These are phyloP conservation scores for button mushroom (Agaricus bisporus) DNA, from an alignment of 768 basidiomycete species.

Conservation along the genomic window DNA sequence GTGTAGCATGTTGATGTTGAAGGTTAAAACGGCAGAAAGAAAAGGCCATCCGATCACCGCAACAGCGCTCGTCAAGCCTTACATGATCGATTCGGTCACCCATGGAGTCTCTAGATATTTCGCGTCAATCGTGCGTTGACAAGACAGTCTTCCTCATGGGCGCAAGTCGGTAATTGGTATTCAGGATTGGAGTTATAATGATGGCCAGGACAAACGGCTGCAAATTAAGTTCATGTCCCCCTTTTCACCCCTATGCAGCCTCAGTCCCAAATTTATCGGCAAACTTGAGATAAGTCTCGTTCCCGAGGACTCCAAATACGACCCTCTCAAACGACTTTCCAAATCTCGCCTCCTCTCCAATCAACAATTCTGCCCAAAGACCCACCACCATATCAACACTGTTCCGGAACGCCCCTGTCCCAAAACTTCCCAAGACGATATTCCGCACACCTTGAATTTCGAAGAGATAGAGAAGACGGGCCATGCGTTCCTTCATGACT, in stretches of 20 bases:
- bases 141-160: not conserved
- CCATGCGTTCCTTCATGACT: conserved; percentile 69
- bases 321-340: conserved; percentile 51
- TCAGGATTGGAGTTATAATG: not conserved
- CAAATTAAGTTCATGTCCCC: not conserved
- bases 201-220: not conserved
- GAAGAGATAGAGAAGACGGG: conserved; percentile 54
- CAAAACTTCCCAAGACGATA: conserved; percentile 69
- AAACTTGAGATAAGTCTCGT: conserved; percentile 19
- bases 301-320: conserved; percentile 50
- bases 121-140: too few relatives aligned
- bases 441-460: conserved; percentile 49
- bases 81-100: too few relatives aligned
- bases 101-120: too few relatives aligned
- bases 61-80: too few relatives aligned
- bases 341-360: conserved; percentile 44
- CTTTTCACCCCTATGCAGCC: not conserved
- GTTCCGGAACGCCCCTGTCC: conserved; percentile 70
- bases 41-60: too few relatives aligned
- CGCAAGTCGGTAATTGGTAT: not conserved
- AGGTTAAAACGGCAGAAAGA: too few relatives aligned
- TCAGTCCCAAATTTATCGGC: conserved; percentile 14
- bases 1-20: too few relatives aligned
- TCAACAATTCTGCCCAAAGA: conserved; percentile 59
- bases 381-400: conserved; percentile 47